These are phyloP conservation scores for Kurtzmaniella quercitrusa DNA, from an alignment of 1,139 yeast genomes.

Conservation along the genomic window DNA sequence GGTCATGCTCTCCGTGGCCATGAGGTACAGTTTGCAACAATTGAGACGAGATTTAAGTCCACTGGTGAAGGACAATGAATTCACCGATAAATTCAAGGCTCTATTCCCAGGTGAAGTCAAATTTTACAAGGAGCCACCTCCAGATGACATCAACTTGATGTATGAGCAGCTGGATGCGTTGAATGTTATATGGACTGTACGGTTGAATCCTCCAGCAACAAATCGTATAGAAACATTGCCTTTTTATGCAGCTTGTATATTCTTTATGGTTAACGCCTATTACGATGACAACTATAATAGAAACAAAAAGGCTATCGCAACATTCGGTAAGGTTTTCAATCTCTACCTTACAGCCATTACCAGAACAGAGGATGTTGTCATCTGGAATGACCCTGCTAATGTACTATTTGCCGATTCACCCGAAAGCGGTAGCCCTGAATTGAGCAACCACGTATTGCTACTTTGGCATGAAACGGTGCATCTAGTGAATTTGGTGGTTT, in stretches of 20 bases:
- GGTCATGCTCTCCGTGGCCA: constrained; percentile 27
- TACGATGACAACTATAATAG: not conserved
- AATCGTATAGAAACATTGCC: constrained; percentile 3
- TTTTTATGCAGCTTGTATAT: constrained; percentile 4
- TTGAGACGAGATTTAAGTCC: constrained; percentile 13
- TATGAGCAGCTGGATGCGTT: constrained; percentile 6
- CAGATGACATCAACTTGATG: constrained; percentile 15
- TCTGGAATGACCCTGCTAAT: constrained; percentile 37
- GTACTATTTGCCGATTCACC: constrained; percentile 17
- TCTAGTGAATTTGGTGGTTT: constrained; percentile 26
- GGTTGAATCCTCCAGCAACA: not conserved
- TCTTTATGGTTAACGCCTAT: constrained; percentile 2
- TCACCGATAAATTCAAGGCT: constrained; percentile 14
- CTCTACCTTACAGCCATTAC: not conserved
- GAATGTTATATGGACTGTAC: not conserved
- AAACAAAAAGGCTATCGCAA: not conserved
- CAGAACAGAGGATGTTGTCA: constrained; percentile 13
- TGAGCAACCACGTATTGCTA: constrained; percentile 30
- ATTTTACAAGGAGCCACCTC: constrained; percentile 7
- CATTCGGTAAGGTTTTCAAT: constrained; percentile 3
- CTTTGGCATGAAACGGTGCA: constrained; percentile 37
- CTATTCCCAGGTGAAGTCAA: constrained; percentile 25
- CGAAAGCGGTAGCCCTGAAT: constrained; percentile 17
- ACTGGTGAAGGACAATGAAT: constrained; percentile 11
- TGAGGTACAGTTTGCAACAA: constrained; percentile 28